These are phyloP conservation scores for Grosmannia serpens DNA, from an alignment of 2,329 filamentous ascomycete species.

Conservation along the genomic window DNA sequence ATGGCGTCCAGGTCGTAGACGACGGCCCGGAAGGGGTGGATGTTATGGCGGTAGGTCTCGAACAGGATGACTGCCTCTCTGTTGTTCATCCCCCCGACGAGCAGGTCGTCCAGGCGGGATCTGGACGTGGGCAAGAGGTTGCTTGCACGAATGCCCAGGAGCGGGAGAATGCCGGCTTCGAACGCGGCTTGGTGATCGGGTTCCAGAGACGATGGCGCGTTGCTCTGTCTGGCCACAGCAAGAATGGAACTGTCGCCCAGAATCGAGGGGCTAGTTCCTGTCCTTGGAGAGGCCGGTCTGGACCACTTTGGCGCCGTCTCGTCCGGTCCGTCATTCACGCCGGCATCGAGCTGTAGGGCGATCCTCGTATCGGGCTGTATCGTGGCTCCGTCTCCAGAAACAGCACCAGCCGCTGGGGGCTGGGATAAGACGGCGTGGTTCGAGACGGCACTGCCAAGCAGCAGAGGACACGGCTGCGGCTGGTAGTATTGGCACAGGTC, in stretches of 20 bases:
- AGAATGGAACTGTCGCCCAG: neutral
- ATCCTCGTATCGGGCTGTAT: no score
- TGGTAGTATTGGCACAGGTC: neutral
- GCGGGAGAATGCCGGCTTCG: neutral
- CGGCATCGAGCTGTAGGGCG: no score
- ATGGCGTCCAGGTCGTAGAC: no score
- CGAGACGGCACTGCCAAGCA: no score
- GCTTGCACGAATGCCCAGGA: neutral
- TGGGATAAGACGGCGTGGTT: no score
- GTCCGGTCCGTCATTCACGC: neutral
- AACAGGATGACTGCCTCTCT: no score
- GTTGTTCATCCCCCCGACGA: no score
- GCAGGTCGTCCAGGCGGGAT: slow-evolving; percentile 15
- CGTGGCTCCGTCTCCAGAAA: no score
- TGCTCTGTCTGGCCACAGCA: neutral
- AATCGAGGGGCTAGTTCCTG: neutral
- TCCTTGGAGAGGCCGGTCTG: neutral
- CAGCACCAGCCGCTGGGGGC: no score
- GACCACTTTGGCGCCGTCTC: neutral
- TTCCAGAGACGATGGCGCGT: neutral
- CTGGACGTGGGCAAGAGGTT: no score
- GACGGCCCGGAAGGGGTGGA: no score
- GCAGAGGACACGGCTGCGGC: neutral
- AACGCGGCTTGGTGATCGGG: neutral
- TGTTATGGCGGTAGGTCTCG: no score